These are phyloP conservation scores for Salix arbutifolia DNA, from an alignment of 345 rosid species.

Conservation along the genomic window DNA sequence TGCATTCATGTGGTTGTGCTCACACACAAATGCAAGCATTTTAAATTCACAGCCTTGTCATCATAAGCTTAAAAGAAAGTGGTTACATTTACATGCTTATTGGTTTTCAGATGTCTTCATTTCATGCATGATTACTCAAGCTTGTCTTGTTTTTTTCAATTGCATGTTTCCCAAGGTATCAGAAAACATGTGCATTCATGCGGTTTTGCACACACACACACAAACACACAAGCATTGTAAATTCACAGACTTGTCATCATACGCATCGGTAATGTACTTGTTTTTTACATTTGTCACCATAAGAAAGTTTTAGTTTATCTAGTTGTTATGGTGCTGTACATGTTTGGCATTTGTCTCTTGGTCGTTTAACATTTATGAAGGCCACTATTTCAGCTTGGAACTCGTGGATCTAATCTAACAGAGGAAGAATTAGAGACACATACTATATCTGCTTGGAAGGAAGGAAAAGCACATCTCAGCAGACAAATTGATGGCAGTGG, in stretches of 20 bases:
- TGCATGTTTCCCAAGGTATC: background rate
- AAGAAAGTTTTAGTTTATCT: background rate
- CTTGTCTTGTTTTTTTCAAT: background rate
- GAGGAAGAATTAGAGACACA: slow-evolving; percentile 87
- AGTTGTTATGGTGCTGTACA: background rate
- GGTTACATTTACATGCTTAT: background rate
- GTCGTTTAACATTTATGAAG: background rate
- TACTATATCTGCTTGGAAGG: slow-evolving; percentile 99
- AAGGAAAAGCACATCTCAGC: slow-evolving; percentile 63
- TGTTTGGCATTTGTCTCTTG: background rate
- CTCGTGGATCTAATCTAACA: slow-evolving; percentile 75
- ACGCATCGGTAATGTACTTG: background rate
- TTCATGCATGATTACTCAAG: background rate
- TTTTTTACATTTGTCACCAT: background rate
- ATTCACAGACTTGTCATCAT: background rate
- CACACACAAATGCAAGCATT: background rate
- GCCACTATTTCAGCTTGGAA: slow-evolving; percentile 57
- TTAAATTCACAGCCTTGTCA: background rate
- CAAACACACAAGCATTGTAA: background rate
- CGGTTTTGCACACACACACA: background rate
- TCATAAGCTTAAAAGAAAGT: background rate
- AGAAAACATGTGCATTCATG: background rate
- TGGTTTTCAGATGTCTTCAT: background rate
- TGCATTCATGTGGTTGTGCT: background rate
- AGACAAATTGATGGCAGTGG: slow-evolving; percentile 67